Evolutionary conservation across 805 yeast species (phyloP).

Genomic region (Candida sithepensis): DNA sequence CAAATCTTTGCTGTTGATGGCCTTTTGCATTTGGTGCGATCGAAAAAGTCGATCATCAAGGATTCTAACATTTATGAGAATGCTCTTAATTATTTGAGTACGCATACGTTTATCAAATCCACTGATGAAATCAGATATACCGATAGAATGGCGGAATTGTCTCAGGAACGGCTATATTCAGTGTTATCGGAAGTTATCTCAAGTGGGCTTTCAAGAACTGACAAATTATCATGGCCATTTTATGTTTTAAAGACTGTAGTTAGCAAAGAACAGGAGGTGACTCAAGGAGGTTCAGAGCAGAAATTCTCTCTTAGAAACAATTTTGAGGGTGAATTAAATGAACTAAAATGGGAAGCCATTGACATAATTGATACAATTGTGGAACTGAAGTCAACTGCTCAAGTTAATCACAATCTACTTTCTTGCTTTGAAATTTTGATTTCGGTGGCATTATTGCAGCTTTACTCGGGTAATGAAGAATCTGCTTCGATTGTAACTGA

Average conservation of each 20-base stretch:
- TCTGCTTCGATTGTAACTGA: constrained; percentile 74
- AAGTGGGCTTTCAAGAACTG: constrained; percentile 30
- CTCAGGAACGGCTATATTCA: constrained; percentile 65
- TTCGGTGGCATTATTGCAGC: constrained; percentile 72
- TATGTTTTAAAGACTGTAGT: constrained; percentile 37
- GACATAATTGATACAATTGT: constrained; percentile 43
- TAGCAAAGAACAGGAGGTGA: constrained; percentile 9
- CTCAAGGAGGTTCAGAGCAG: constrained; percentile 18
- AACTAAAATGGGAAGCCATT: constrained; percentile 46
- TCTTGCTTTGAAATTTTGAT: constrained; percentile 68
- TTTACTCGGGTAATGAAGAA: constrained; percentile 75
- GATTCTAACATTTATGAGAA: constrained; percentile 8
- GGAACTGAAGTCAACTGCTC: constrained; percentile 30
- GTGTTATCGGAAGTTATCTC: constrained; percentile 43
- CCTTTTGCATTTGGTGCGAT: constrained; percentile 28
- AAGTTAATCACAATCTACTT: constrained; percentile 26
- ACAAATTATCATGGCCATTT: constrained; percentile 58
- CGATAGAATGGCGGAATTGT: constrained; percentile 36
- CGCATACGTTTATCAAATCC: constrained; percentile 20
- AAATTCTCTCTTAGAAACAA: constrained; percentile 19
- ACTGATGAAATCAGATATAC: constrained; percentile 17
- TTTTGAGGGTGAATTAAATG: constrained; percentile 58
- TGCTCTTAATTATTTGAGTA: constrained; percentile 24
- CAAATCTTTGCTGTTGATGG: constrained; percentile 26
- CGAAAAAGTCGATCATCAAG: constrained; percentile 15